Conservation (phyloP, 2,329 filamentous ascomycete species). For the Sclerotinia borealis region DNA sequence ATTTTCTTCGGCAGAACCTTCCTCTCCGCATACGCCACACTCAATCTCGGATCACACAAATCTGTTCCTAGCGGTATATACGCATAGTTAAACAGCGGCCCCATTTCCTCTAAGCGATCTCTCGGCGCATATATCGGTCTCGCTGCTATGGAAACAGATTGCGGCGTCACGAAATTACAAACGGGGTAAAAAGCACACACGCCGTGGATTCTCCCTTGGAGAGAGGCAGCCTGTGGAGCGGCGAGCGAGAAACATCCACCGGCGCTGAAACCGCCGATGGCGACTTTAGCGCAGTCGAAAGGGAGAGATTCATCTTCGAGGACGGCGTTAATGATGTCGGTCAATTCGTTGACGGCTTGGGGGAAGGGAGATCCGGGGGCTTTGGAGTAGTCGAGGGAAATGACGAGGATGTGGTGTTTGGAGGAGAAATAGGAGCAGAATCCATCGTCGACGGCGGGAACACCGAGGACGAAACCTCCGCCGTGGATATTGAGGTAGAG, state of each 20-base stretch:
- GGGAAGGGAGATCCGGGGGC: constrained; percentile 42
- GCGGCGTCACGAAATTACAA: constrained; percentile 35
- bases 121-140: constrained; percentile 22
- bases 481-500: constrained; percentile 44
- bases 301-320: constrained; percentile 40
- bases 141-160: constrained; percentile 26
- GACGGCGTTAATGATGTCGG: constrained; percentile 37
- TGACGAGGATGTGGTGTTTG: constrained; percentile 37
- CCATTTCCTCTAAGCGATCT: constrained; percentile 16
- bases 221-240: constrained; percentile 34
- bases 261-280: constrained; percentile 44
- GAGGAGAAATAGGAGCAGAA: constrained; percentile 41
- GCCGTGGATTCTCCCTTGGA: constrained; percentile 32
- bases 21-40: constrained; percentile 16
- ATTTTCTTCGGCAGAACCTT: constrained; percentile 16
- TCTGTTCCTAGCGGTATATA: constrained; percentile 19
- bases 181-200: constrained; percentile 40
- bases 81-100: constrained; percentile 16
- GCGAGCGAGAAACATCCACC: constrained; percentile 44
- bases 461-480: constrained; percentile 42
- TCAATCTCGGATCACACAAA: constrained; percentile 21
- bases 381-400: constrained; percentile 45
- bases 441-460: constrained; percentile 39
- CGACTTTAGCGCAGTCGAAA: constrained; percentile 38
- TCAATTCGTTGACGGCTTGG: constrained; percentile 38